Base-by-base conservation (phyloP, 2,329 filamentous ascomycete species). In the Fusarium nodosum region DNA sequence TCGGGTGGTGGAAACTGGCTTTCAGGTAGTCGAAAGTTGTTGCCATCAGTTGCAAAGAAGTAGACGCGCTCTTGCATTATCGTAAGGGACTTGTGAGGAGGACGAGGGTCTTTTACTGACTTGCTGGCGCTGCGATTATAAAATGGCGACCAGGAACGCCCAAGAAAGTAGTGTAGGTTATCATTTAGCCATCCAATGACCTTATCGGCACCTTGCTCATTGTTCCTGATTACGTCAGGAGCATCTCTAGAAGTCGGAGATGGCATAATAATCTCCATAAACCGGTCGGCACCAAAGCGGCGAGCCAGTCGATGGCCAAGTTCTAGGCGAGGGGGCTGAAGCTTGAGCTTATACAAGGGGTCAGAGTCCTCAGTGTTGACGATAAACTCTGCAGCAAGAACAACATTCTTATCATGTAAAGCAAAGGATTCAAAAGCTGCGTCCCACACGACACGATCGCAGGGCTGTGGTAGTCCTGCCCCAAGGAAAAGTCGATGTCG, bases 261-360 rank as follows among this genome's bases (percentile, higher is more conserved):
- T 0, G 88, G 87, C 7, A 89, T 78, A 7, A 82, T 74, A 1
- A 90, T 60, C 55, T 90, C 86, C 2, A 90, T 64, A 46, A 89
- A 89, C 1, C 88, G 82, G 66, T 90, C 87, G 0, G 83, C 76
- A 0, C 88, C 87, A 66, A 88, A 89, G 7, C 83, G 83, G 15
- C 88, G 83, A 22, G 79, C 78, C 0, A 90, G 75, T 3, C 88
- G 84, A 73, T 88, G 82, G 0, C 84, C 79, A 4, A 80, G 72
- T 28, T 87, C 85, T 3, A 88, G 72, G 12, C 77, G 79, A 2
- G 89, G 71, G 0, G 86, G 83, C 3, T 82, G 78, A 12, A 90
- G 79, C 7, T 79, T 79, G 7, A 89, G 70, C 0, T 72, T 63
- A 60, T 87, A 86, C 0, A 84, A 53, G 0, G 84, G 81, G 0